Percentiles rank a stretch among this genome's conserved stretches.
These are phyloP conservation scores for Nadsonia fulvescens DNA, from an alignment of 805 yeast genomes.

Conservation along the genomic window DNA sequence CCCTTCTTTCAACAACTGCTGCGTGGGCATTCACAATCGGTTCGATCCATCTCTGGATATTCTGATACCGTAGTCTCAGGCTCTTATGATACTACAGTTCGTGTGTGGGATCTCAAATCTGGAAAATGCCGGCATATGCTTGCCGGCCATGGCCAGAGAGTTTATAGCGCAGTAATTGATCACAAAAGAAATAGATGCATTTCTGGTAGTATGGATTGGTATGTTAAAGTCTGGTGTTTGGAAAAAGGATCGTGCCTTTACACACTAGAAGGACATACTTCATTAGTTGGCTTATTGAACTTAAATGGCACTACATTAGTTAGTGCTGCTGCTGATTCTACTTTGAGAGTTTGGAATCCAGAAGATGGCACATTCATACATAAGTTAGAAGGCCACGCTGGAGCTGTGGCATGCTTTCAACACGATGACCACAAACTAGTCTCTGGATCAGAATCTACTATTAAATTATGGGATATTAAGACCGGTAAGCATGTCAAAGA, in stretches of 20 bases:
- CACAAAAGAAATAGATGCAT: slow-evolving; percentile 59
- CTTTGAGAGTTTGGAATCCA: slow-evolving; percentile 87
- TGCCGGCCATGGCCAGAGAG: slow-evolving; percentile 71
- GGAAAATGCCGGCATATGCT: slow-evolving; percentile 58
- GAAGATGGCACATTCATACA: slow-evolving; percentile 46
- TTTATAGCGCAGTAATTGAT: slow-evolving; percentile 78
- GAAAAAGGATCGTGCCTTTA: slow-evolving; percentile 52
- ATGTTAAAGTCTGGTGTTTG: slow-evolving; percentile 80
- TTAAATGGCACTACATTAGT: slow-evolving; percentile 61
- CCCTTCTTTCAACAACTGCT: slow-evolving; percentile 55
- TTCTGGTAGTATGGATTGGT: slow-evolving; percentile 81
- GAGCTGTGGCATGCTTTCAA: slow-evolving; percentile 86
- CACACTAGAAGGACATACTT: slow-evolving; percentile 72
- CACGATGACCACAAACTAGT: slow-evolving; percentile 71
- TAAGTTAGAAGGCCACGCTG: slow-evolving; percentile 56
- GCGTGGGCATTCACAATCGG: slow-evolving; percentile 63
- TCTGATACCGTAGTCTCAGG: slow-evolving; percentile 78
- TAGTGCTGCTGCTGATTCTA: slow-evolving; percentile 91
- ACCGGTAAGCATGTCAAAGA: slow-evolving; percentile 61
- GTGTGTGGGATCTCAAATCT: slow-evolving; percentile 80
- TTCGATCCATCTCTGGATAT: slow-evolving; percentile 72
- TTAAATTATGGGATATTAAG: slow-evolving; percentile 72
- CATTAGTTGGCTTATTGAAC: slow-evolving; percentile 74
- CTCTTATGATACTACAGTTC: slow-evolving; percentile 72
- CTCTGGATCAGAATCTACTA: slow-evolving; percentile 76